Percentiles rank a stretch among this genome's conserved stretches.
Evolutionary conservation across 2,329 filamentous ascomycete genomes (phyloP).

Genomic region (Cladosporium sphaerospermum): DNA sequence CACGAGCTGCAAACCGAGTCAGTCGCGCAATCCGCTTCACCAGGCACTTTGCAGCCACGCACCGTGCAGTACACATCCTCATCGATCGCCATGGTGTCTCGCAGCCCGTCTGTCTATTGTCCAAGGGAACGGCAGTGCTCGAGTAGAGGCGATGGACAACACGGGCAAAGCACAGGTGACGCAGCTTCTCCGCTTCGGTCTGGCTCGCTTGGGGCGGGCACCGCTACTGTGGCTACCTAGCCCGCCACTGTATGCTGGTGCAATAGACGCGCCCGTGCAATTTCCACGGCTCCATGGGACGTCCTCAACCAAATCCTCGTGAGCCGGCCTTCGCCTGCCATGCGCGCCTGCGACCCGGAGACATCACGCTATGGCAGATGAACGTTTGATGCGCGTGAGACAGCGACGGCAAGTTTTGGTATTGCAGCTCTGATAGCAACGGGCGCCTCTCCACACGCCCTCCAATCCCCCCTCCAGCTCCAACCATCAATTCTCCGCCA

Average conservation of each 20-base stretch:
- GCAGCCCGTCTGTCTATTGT: not conserved
- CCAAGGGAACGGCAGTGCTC: not conserved
- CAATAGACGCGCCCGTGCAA: conserved; percentile 2
- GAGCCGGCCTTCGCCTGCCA: not conserved
- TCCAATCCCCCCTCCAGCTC: not conserved
- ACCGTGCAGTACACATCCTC: conserved; percentile 64
- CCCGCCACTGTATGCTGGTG: not conserved
- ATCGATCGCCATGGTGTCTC: conserved; percentile 22
- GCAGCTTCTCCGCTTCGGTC: not conserved
- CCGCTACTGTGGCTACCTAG: not conserved
- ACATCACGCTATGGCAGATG: not conserved
- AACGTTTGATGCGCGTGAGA: conserved; percentile 1
- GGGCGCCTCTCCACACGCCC: not conserved
- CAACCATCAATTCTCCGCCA: conserved; percentile 1
- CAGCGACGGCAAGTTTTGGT: not conserved
- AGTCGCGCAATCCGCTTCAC: not conserved
- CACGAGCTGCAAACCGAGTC: conserved; percentile 60
- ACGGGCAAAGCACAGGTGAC: not conserved
- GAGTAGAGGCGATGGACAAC: not conserved
- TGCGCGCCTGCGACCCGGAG: not conserved
- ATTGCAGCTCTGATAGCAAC: not conserved
- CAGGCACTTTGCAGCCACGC: conserved; percentile 23
- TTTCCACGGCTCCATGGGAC: conserved; percentile 1
- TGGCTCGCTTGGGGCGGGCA: not conserved
- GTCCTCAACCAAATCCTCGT: conserved; percentile 3